Conservation (phyloP, 108 stramenopile genomes). For the Cyclotella sp. region DNA sequence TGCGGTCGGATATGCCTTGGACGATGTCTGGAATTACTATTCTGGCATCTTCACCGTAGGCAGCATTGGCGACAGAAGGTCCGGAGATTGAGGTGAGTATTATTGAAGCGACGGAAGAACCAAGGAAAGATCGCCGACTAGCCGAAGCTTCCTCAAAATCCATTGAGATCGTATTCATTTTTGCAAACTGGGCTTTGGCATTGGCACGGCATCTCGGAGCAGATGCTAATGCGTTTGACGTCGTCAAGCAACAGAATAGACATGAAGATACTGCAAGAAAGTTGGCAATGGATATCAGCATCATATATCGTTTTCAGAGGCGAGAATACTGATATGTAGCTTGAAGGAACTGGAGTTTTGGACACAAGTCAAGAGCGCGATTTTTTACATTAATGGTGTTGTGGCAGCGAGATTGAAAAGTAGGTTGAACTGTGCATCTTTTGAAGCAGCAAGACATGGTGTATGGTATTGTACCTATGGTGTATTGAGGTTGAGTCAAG, state of each 20-base stretch:
- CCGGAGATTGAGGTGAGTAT: background rate
- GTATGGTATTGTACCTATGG: too few relatives aligned
- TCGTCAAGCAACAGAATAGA: background rate
- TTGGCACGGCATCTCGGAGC: background rate
- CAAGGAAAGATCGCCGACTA: constrained; percentile 7
- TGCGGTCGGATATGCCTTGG: constrained; percentile 58
- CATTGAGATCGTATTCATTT: background rate
- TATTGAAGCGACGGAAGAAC: background rate
- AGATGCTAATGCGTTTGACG: background rate
- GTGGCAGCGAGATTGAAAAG: too few relatives aligned
- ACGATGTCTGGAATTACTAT: constrained; percentile 66
- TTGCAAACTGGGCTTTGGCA: background rate
- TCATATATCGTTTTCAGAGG: background rate
- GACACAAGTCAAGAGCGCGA: background rate
- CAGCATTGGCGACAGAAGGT: constrained; percentile 41
- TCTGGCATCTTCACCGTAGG: constrained; percentile 70
- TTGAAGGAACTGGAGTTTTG: background rate
- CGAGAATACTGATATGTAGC: too few relatives aligned
- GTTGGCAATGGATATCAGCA: background rate
- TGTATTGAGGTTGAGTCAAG: too few relatives aligned
- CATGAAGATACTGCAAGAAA: background rate
- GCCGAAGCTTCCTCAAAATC: background rate
- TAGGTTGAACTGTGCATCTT: too few relatives aligned
- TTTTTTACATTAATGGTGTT: background rate
- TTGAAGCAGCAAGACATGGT: too few relatives aligned